Base-by-base conservation (phyloP, 225 moss, liverwort and hornwort species). In the Rhytidiadelphus loreus region DNA sequence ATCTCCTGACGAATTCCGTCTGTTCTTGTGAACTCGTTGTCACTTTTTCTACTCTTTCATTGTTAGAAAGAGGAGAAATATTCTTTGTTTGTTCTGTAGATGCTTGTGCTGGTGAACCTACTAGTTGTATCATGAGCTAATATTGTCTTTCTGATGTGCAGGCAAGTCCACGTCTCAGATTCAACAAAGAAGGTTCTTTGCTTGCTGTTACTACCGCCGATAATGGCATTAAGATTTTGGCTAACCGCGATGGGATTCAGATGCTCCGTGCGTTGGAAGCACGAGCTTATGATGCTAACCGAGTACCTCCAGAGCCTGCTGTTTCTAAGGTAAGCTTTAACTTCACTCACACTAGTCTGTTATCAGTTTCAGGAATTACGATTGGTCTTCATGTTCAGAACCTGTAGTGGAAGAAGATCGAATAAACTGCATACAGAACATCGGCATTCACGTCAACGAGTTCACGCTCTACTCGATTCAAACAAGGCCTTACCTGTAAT, bases 201-300 rank as follows among this genome's bases (percentile, higher is more conserved):
- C 95, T 98, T 82, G 98, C 98, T 91, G 98, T 98, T 35, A 98
- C 98, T 39, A 93, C 98, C 81, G 94, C 95, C 64, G 98, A 98
- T 24, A 98, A 98, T 92, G 98, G 98, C 52, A 96, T 98, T 72
- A 98, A 98, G 91, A 95, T 98, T 83, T 92, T 98, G 76, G 95
- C 98, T 78, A 98, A 98, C 88, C 88, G 95, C n/a, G 96, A 98
- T 88, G 98, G 98, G 57, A 86, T 91, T 33, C 94, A 95, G 80
- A 91, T 96, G 83, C 90, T 98, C 32, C 96, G 96, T 64, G 93
- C 94, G 69, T 93, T 98, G 85, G 98, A 98, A 91, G 94, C 80
- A 69, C 93, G 98, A 89, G 94, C 93, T 80, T 98, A 95, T 87
- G 98, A 98, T 66, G 89, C 94, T 71, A 91, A 91, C 63, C 92